phyloP scores from a whole-genome alignment of 2,329 filamentous ascomycete species.

The Thermoascus crustaceus region DNA sequence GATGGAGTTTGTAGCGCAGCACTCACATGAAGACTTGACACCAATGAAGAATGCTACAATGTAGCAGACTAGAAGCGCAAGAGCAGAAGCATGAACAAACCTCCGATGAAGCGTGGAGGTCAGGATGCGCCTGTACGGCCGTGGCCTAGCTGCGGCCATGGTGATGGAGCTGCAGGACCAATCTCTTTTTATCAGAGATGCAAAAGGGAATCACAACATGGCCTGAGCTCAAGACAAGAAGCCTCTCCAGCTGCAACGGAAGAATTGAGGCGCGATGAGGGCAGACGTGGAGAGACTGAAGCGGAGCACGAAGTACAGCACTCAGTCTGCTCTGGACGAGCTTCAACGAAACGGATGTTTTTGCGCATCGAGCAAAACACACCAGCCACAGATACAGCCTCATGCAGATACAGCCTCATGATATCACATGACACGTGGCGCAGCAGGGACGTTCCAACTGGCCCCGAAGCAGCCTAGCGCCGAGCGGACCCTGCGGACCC shows the following conservation, averaged over 20 bases:
- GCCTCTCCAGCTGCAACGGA: slow-evolving; percentile 1
- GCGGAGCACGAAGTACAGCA: too few species aligned
- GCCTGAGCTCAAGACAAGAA: slow-evolving; percentile 5
- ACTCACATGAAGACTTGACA: slow-evolving; percentile 60
- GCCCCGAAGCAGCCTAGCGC: too few species aligned
- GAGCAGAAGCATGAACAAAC: slow-evolving; percentile 68
- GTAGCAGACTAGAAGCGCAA: slow-evolving; percentile 66
- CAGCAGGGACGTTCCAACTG: background rate
- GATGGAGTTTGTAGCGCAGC: background rate
- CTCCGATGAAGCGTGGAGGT: slow-evolving; percentile 80
- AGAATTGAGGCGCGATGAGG: slow-evolving; percentile 4
- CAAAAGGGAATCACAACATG: slow-evolving; percentile 16
- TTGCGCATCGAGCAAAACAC: too few species aligned
- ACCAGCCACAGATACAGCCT: too few species aligned
- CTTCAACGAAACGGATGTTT: too few species aligned
- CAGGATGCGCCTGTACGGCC: slow-evolving; percentile 75
- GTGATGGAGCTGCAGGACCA: slow-evolving; percentile 15
- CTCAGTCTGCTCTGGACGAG: too few species aligned
- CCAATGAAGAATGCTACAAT: slow-evolving; percentile 62
- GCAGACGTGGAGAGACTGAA: background rate
- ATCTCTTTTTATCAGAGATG: slow-evolving; percentile 15
- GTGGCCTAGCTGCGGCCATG: slow-evolving; percentile 32
- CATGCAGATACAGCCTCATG: too few species aligned
- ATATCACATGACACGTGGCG: slow-evolving; percentile 5
- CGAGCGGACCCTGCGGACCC: too few species aligned